These are phyloP conservation scores for Vigna radiata DNA, from an alignment of 306 rosid genomes.

Conservation along the genomic window DNA sequence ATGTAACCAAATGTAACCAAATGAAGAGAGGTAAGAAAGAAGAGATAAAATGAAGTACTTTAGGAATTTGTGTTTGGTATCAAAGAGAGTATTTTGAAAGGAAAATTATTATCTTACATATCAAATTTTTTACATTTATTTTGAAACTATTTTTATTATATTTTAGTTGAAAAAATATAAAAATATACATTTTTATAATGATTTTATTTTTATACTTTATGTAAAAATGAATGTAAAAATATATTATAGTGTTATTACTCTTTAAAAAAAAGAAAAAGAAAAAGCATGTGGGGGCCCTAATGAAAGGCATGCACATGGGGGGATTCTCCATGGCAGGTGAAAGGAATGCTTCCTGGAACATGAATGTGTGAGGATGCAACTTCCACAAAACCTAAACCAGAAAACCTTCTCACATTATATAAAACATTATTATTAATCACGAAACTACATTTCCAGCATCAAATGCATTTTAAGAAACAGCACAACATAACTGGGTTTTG, in stretches of 20 bases:
- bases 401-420: not conserved
- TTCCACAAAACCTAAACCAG: conserved; percentile 36
- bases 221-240: too few species aligned
- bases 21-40: conserved; percentile 39
- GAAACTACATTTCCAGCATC: too few species aligned
- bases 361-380: conserved; percentile 38
- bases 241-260: too few species aligned
- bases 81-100: conserved; percentile 10
- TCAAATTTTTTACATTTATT: too few species aligned
- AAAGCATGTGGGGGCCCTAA: conserved; percentile 36
- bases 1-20: conserved; percentile 43
- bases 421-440: too few species aligned
- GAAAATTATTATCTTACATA: too few species aligned
- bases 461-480: not conserved
- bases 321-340: conserved; percentile 42
- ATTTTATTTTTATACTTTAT: too few species aligned
- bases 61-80: conserved; percentile 23
- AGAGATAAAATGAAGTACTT: not conserved
- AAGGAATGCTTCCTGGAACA: conserved; percentile 44
- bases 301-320: conserved; percentile 50
- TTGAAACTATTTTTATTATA: too few species aligned
- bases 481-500: conserved; percentile 37
- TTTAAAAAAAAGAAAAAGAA: conserved; percentile 11
- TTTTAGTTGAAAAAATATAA: too few species aligned
- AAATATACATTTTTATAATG: too few species aligned